phyloP scores from a whole-genome alignment of 768 basidiomycete species.

The Kwoniella sp. region DNA sequence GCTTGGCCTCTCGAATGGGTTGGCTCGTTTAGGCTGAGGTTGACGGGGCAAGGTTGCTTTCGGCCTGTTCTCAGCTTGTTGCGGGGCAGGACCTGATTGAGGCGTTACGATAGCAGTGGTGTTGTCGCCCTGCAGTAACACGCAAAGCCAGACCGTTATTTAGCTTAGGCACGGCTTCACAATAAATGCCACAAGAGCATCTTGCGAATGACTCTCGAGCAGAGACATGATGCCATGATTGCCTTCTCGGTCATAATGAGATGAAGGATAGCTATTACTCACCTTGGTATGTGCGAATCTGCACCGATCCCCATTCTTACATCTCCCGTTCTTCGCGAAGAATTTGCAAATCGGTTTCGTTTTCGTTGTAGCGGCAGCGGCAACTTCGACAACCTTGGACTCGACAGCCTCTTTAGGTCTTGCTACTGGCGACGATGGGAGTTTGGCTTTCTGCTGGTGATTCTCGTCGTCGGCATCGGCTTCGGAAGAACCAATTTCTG shows the following conservation, averaged over 20 bases:
- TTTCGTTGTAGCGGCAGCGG: background rate
- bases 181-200: too few relatives aligned
- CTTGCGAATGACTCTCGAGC: too few relatives aligned
- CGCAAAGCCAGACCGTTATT: too few relatives aligned
- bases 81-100: background rate
- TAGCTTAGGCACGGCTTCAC: too few relatives aligned
- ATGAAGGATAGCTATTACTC: background rate
- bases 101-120: background rate
- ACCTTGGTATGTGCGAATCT: constrained; percentile 33
- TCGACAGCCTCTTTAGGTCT: background rate
- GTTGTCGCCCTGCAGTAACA: background rate
- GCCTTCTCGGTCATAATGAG: too few relatives aligned
- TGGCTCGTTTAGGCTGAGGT: constrained; percentile 19
- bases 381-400: background rate
- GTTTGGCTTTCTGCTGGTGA: background rate
- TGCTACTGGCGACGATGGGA: background rate
- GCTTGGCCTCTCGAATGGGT: constrained; percentile 61
- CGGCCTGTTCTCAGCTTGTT: background rate
- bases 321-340: constrained; percentile 42
- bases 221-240: too few relatives aligned
- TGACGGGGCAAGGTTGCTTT: constrained; percentile 19
- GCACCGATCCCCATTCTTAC: constrained; percentile 49
- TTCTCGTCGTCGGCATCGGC: background rate
- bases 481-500: too few relatives aligned
- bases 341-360: constrained; percentile 34